Conservation (phyloP, 768 basidiomycete species). For the Mycena vitilis region DNA sequence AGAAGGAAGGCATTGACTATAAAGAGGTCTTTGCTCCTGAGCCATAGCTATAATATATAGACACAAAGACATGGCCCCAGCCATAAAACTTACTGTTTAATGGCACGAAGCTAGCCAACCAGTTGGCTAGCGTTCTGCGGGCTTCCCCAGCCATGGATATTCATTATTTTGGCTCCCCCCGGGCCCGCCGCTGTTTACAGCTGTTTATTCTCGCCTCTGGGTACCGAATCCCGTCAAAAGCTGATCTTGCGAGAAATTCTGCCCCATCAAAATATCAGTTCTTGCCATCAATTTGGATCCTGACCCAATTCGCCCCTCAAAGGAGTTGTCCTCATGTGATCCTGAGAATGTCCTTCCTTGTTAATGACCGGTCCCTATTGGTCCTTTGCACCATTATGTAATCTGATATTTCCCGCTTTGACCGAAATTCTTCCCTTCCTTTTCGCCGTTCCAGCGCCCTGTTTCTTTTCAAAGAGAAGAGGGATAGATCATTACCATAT, state of each 20-base stretch:
- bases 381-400: not conserved
- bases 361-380: not conserved
- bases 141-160: not conserved
- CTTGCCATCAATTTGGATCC: not conserved
- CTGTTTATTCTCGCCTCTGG: not conserved
- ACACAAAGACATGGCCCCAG: slow-evolving; percentile 1
- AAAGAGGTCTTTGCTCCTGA: too few species aligned
- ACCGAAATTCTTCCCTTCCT: not conserved
- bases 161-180: not conserved
- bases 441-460: not conserved
- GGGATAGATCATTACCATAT: too few species aligned
- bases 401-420: slow-evolving; percentile 4
- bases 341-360: not conserved
- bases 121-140: slow-evolving; percentile 1
- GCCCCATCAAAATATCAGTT: not conserved
- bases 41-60: slow-evolving; percentile 16
- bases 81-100: not conserved
- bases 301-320: too few species aligned
- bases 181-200: not conserved
- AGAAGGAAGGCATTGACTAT: too few species aligned
- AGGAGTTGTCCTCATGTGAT: too few species aligned
- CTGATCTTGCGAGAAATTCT: not conserved
- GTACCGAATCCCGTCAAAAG: not conserved
- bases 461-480: too few species aligned
- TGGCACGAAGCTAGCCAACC: not conserved